Percentiles rank a stretch among this genome's conserved stretches.
Conservation (phyloP, 305 asterid genomes). For the Fraxinus sp. region DNA sequence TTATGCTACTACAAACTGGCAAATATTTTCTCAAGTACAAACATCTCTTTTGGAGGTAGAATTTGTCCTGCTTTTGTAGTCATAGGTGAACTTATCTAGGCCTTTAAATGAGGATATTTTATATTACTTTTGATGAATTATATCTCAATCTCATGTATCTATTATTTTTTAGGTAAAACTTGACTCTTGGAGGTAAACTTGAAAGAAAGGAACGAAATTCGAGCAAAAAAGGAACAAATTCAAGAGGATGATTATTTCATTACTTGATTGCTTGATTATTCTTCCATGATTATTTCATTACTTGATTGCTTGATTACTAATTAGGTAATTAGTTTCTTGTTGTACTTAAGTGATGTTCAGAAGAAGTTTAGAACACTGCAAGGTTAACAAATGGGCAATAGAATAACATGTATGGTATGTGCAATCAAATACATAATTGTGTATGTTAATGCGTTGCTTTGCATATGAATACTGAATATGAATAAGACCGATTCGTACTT, state of each 20-base stretch:
- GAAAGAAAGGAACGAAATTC: background rate
- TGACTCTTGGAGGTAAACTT: background rate
- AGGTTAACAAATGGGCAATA: background rate
- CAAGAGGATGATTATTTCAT: background rate
- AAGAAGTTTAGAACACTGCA: background rate
- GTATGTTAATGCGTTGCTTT: background rate
- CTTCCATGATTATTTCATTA: background rate
- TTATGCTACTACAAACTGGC: background rate
- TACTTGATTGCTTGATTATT: background rate
- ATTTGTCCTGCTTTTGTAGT: background rate
- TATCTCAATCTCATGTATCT: background rate
- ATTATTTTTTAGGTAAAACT: background rate
- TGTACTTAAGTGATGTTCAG: background rate
- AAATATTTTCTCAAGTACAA: background rate
- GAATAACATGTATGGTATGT: background rate
- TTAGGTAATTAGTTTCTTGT: background rate
- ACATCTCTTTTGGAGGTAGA: background rate
- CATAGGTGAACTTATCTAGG: background rate
- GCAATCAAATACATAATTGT: background rate
- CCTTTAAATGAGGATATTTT: background rate
- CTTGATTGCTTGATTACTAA: background rate
- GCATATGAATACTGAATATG: background rate
- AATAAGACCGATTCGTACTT: background rate
- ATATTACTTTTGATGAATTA: background rate
- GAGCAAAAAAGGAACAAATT: background rate